Conservation (phyloP, 495 filamentous ascomycete genomes). For the Lentithecium fluviatile region DNA sequence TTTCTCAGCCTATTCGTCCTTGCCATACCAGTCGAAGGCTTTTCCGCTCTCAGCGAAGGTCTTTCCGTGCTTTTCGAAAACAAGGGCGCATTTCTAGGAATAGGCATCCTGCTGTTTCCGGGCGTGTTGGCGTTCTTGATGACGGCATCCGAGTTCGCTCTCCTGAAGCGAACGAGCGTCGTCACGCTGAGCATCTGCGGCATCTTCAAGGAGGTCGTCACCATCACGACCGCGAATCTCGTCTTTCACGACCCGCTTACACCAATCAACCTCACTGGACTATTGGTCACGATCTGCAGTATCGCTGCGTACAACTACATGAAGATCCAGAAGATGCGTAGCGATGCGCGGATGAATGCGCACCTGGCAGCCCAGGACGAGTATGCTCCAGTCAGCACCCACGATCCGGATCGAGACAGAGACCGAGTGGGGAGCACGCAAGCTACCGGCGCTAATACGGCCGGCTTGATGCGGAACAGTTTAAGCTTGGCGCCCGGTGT, state of each 20-base stretch:
- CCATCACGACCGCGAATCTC: slow-evolving; percentile 82
- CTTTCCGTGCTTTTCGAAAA: slow-evolving; percentile 59
- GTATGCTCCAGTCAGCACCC: slow-evolving; percentile 35
- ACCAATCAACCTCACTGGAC: slow-evolving; percentile 79
- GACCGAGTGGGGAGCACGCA: slow-evolving; percentile 8
- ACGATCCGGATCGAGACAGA: slow-evolving; percentile 35
- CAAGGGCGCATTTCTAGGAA: slow-evolving; percentile 60
- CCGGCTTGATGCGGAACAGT: slow-evolving; percentile 33
- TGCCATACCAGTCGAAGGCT: slow-evolving; percentile 83
- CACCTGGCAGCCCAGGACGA: slow-evolving; percentile 35
- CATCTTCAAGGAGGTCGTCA: slow-evolving; percentile 99
- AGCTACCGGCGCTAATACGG: slow-evolving; percentile 16
- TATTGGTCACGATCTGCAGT: slow-evolving; percentile 82
- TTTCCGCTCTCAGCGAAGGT: slow-evolving; percentile 61
- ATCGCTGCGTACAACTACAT: slow-evolving; percentile 93
- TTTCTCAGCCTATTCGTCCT: slow-evolving; percentile 78
- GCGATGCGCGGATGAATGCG: slow-evolving; percentile 53
- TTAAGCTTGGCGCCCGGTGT: slow-evolving; percentile 27
- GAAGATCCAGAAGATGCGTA: slow-evolving; percentile 86
- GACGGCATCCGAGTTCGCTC: slow-evolving; percentile 93
- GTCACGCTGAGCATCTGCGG: slow-evolving; percentile 96
- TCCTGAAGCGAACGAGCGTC: slow-evolving; percentile 91
- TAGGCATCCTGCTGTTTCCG: slow-evolving; percentile 77
- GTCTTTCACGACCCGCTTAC: slow-evolving; percentile 91
- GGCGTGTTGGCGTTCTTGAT: slow-evolving; percentile 92